Evolutionary conservation across 148 eudicot species (phyloP).

Genomic region (Chenopodium quinoa): DNA sequence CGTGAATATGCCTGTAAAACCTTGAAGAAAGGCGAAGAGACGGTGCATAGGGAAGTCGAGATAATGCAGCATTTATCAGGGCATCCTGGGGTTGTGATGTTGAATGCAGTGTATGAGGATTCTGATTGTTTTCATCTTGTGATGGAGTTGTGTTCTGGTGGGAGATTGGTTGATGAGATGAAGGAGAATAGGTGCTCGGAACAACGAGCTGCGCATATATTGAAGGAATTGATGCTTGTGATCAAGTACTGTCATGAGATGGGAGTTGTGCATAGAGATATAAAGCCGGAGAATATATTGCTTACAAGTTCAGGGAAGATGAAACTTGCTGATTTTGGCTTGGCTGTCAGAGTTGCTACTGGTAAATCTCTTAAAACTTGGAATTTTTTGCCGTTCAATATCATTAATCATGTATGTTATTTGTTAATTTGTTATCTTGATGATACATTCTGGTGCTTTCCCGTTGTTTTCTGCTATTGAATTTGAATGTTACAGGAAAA

Average conservation of each 20-base stretch:
- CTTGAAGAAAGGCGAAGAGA: conserved; percentile 85
- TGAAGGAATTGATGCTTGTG: conserved; percentile 77
- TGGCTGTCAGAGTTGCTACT: conserved; percentile 73
- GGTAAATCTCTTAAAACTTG: conserved; percentile 40
- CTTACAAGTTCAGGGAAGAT: conserved; percentile 62
- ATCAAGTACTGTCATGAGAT: conserved; percentile 89
- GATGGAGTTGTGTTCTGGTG: conserved; percentile 88
- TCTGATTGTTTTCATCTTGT: conserved; percentile 67
- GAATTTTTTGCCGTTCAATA: not conserved
- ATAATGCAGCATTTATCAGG: conserved; percentile 99
- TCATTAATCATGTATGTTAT: not conserved
- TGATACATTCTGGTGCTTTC: not conserved
- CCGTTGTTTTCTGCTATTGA: not conserved
- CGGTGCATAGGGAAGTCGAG: conserved; percentile 92
- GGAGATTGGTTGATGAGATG: conserved; percentile 81
- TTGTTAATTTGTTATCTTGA: not conserved
- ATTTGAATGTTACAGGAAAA: not conserved
- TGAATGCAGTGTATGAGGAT: conserved; percentile 89
- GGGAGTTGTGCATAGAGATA: conserved; percentile 91
- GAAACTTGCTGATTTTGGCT: conserved; percentile 90
- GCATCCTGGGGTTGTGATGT: conserved; percentile 80
- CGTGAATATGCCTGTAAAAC: conserved; percentile 86
- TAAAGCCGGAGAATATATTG: conserved; percentile 86
- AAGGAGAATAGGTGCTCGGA: conserved; percentile 64
- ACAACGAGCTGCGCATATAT: conserved; percentile 55